Conservation (phyloP, 805 yeast genomes). For the Peterozyma toletana region DNA sequence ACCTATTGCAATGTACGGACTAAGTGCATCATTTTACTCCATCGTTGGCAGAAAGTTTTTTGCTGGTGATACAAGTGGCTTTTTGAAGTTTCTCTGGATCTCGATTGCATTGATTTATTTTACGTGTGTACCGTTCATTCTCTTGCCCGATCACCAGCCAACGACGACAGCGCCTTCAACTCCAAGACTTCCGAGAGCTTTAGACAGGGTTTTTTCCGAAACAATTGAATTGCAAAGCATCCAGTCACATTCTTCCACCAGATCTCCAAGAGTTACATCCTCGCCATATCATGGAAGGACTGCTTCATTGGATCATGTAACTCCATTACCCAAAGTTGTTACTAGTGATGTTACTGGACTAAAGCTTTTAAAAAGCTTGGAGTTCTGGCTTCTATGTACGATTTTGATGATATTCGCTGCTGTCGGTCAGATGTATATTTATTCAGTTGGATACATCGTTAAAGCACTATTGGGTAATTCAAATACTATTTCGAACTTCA, state of each 20-base stretch:
- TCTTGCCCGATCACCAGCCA: conserved; percentile 24
- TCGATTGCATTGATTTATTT: conserved; percentile 32
- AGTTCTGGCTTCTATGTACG: conserved; percentile 44
- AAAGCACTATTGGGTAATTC: conserved; percentile 32
- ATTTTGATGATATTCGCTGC: conserved; percentile 55
- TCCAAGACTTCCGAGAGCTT: neutral
- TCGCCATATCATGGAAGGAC: neutral
- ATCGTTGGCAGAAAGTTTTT: conserved; percentile 42
- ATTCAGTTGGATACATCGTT: conserved; percentile 67
- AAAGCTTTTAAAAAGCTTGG: conserved; percentile 17
- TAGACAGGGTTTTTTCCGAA: neutral
- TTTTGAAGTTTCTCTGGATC: conserved; percentile 38
- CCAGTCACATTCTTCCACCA: conserved; percentile 3
- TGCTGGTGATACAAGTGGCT: conserved; percentile 51
- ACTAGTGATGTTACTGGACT: conserved; percentile 5
- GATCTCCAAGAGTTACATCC: conserved; percentile 3
- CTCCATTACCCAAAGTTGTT: neutral
- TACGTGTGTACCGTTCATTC: conserved; percentile 40
- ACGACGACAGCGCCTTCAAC: neutral
- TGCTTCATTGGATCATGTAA: neutral
- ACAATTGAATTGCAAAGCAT: conserved; percentile 6
- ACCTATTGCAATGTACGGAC: conserved; percentile 69
- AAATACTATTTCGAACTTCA: conserved; percentile 9
- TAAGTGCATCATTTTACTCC: conserved; percentile 65
- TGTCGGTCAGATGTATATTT: conserved; percentile 68